Evolutionary conservation across 345 rosid species (phyloP), one percentile per base, ranked within the genome.

Genomic region (Melaleuca quinquenervia): DNA sequence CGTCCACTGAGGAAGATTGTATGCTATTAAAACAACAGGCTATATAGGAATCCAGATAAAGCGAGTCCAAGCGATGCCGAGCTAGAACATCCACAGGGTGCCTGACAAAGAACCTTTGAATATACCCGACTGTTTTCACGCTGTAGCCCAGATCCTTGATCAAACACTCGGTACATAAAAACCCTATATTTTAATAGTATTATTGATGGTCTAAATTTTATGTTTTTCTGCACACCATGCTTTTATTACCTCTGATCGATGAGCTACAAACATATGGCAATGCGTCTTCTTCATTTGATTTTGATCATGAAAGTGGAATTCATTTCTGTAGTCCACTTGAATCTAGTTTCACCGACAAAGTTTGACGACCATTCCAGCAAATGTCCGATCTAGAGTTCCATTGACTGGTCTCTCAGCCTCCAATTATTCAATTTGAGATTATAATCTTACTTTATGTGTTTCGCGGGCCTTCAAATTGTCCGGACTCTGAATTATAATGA

Each of bases 1-100:
- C 3, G 62, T 50, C 88, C 85, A 87, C 3, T 80, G 82, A 15
- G 82, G 75, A 20, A 89, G 49, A 53, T 85, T 85, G 50, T 84
- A 89, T 6, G 27, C 80, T 3, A 86, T 7, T 13, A 85, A 11
- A 8, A 85, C 48, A 3, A 89, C 15, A 3, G 52, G 87, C 88
- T 49, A 87, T 0, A 41, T 51, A 14, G 36, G 14, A 51, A 13
- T 51, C 52, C 52, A 13, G 18, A 51, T 58, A 58, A n/a, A 58
- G 70, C 36, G 70, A 58, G 32, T 58, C 70, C 18, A n/a, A n/a
- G 70, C 8, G 70, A 13, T 58, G 70, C 82, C 82, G 18, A 18
- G 50, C 21, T 41, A 20, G 27, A 48, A 49, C 84, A 83, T 83
- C 14, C 15, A 52, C 11, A 27, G 26, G 56, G 56, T 83, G 84